Evolutionary conservation across 2,329 filamentous ascomycete genomes (phyloP).

Genomic region (Trichoderma oligosporum): DNA sequence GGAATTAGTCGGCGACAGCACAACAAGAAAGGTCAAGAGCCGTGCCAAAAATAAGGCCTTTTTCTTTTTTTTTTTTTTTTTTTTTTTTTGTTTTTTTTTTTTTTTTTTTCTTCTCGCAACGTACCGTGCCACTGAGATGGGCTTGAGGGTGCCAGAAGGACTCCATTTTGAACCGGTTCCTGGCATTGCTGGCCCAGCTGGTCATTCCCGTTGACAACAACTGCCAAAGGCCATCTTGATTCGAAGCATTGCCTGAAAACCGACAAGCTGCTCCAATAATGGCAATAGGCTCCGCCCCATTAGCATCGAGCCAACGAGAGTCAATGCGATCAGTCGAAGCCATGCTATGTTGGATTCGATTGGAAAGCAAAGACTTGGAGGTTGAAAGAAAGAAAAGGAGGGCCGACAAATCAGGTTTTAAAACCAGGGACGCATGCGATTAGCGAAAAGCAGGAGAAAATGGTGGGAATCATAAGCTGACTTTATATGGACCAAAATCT

Average conservation of each 20-base stretch:
- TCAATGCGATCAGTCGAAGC: neutral
- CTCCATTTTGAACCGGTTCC: conserved; percentile 17
- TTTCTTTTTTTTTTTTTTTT: no score
- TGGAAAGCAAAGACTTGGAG: neutral
- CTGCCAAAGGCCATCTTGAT: conserved; percentile 37
- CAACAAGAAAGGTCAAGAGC: neutral
- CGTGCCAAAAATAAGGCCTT: neutral
- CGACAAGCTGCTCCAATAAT: conserved; percentile 41
- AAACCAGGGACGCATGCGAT: conserved; percentile 12
- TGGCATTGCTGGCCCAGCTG: conserved; percentile 20
- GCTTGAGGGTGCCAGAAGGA: conserved; percentile 19
- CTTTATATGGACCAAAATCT: conserved; percentile 9
- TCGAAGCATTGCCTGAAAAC: conserved; percentile 35
- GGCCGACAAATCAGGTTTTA: neutral
- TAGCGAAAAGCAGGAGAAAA: conserved; percentile 3
- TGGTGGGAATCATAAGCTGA: conserved; percentile 10
- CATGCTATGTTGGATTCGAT: conserved; percentile 1
- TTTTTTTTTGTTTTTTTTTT: neutral
- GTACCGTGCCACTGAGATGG: conserved; percentile 17
- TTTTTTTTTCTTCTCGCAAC: neutral
- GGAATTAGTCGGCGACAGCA: neutral
- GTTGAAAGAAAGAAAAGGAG: neutral
- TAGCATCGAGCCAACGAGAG: conserved; percentile 13
- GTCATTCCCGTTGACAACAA: conserved; percentile 28
- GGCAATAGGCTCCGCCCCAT: conserved; percentile 37